Evolutionary conservation across 805 yeast genomes (phyloP).

Genomic region (Henningerozyma blattae): DNA sequence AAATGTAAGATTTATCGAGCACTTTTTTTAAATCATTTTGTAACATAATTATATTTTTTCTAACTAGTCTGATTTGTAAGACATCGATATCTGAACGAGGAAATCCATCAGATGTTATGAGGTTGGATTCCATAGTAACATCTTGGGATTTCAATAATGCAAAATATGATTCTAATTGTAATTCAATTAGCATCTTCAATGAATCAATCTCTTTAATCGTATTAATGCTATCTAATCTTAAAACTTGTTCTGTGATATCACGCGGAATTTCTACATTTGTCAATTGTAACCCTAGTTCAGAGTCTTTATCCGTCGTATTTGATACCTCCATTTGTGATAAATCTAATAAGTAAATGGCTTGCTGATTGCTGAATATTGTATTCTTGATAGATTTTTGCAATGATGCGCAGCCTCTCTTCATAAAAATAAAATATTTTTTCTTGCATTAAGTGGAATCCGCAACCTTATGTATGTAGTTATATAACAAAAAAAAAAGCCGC

Average conservation of each 20-base stretch:
- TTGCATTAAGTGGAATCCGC: too few relatives aligned
- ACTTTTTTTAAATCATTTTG: constrained; percentile 56
- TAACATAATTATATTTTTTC: constrained; percentile 54
- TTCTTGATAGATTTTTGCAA: too few relatives aligned
- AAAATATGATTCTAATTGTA: constrained; percentile 29
- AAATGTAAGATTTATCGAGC: constrained; percentile 33
- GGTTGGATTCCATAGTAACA: constrained; percentile 50
- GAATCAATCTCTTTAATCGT: constrained; percentile 16
- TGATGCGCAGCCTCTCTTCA: too few relatives aligned
- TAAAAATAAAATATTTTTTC: too few relatives aligned
- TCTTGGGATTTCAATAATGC: constrained; percentile 33
- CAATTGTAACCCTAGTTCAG: constrained; percentile 1
- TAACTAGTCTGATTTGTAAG: constrained; percentile 45
- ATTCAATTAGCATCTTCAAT: constrained; percentile 31
- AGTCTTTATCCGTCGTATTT: neutral
- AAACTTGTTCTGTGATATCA: constrained; percentile 3
- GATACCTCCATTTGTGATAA: too few relatives aligned
- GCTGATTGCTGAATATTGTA: too few relatives aligned
- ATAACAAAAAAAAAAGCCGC: too few relatives aligned
- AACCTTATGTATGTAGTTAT: too few relatives aligned
- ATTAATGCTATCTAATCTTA: neutral
- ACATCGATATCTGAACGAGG: constrained; percentile 82
- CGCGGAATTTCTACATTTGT: constrained; percentile 5
- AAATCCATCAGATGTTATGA: constrained; percentile 59
- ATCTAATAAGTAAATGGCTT: too few relatives aligned